These are phyloP conservation scores for Dictyostelium capitatum DNA, from an alignment of 78 protist species.

Conservation along the genomic window DNA sequence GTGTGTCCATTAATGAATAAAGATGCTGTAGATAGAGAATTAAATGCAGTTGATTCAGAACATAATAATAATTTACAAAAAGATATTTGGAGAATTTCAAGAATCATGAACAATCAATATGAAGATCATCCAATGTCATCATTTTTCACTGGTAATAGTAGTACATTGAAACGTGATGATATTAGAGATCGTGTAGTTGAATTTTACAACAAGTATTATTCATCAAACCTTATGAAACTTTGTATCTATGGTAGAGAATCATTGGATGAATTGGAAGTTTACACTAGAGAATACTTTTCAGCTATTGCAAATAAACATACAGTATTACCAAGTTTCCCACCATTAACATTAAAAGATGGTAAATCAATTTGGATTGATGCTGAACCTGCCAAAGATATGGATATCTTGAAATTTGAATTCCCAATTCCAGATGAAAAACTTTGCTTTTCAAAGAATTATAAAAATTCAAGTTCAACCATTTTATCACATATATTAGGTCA, in stretches of 20 bases:
- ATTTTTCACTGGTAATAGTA: constrained; percentile 43
- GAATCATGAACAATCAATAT: neutral
- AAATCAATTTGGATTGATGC: neutral
- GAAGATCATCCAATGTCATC: constrained; percentile 41
- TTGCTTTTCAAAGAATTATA: neutral
- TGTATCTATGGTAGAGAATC: constrained; percentile 50
- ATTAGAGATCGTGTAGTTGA: constrained; percentile 30
- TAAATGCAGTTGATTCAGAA: constrained; percentile 79
- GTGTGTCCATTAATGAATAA: constrained; percentile 55
- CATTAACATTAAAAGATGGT: neutral
- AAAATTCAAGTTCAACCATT: neutral
- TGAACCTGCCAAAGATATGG: neutral
- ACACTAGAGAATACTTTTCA: constrained; percentile 15
- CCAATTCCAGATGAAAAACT: constrained; percentile 9
- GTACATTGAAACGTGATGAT: constrained; percentile 33
- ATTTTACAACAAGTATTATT: constrained; percentile 49
- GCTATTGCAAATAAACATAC: constrained; percentile 41
- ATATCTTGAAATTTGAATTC: neutral
- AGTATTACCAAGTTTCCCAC: neutral
- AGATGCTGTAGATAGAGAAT: constrained; percentile 56
- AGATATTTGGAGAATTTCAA: neutral
- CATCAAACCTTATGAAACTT: constrained; percentile 55
- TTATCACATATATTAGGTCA: constrained; percentile 50
- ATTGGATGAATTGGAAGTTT: constrained; percentile 45
- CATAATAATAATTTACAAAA: constrained; percentile 22